Evolutionary conservation across 2,329 filamentous ascomycete genomes (phyloP).

Genomic region (Sclerotinia minor): DNA sequence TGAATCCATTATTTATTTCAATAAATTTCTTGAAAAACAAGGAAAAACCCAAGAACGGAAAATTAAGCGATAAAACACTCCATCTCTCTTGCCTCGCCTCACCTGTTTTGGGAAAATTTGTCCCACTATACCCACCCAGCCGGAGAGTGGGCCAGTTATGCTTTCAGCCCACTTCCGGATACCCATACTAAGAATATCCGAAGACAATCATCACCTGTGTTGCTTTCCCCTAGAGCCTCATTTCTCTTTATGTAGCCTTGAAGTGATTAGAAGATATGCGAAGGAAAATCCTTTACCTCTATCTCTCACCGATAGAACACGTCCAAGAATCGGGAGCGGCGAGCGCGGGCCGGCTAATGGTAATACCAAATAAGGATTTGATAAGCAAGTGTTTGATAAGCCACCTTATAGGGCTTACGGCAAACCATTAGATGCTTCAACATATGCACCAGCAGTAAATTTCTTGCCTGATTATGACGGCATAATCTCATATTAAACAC

Average conservation of each 20-base stretch:
- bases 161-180: constrained; percentile 4
- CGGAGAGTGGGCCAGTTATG: not conserved
- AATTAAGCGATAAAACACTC: not conserved
- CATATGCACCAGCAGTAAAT: not conserved
- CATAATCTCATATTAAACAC: not conserved
- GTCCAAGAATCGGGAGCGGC: not conserved
- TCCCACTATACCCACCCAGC: not conserved
- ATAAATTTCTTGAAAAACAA: not conserved
- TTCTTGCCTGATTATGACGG: not conserved
- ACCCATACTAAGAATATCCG: not conserved
- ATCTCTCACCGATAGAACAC: not conserved
- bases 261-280: not conserved
- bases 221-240: not conserved
- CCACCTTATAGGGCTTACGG: not conserved
- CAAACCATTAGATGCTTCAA: not conserved
- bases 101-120: not conserved
- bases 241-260: not conserved
- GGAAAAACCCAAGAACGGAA: not conserved
- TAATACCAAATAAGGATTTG: not conserved
- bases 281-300: not conserved
- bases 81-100: too few species aligned
- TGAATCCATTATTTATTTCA: too few species aligned
- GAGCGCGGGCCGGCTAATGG: not conserved
- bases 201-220: not conserved
- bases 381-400: not conserved